These are phyloP conservation scores for Penicillium brevicompactum DNA, from an alignment of 2,329 filamentous ascomycete species.

Conservation along the genomic window DNA sequence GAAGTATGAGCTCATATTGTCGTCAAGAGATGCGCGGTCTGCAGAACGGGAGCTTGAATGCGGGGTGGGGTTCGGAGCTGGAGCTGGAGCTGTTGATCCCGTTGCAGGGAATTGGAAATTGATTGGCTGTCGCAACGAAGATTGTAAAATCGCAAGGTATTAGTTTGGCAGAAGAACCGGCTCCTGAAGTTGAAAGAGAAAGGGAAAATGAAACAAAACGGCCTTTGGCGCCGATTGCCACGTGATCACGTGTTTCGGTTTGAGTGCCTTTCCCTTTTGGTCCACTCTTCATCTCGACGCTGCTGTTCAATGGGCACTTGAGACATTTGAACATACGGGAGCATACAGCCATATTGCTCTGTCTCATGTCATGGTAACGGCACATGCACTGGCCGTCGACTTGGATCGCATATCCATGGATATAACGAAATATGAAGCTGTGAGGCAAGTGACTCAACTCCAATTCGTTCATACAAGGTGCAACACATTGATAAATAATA, in stretches of 20 bases:
- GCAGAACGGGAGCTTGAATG: conserved; percentile 18
- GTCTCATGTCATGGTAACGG: too few relatives aligned
- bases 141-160: not conserved
- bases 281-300: too few relatives aligned
- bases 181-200: conserved; percentile 11
- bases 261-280: not conserved
- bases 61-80: conserved; percentile 26
- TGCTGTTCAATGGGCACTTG: too few relatives aligned
- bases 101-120: not conserved
- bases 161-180: conserved; percentile 22
- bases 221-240: conserved; percentile 5
- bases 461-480: too few relatives aligned
- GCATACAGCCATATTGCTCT: too few relatives aligned
- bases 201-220: conserved; percentile 10
- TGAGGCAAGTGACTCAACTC: too few relatives aligned
- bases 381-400: too few relatives aligned
- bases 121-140: not conserved
- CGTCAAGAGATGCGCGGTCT: conserved; percentile 3
- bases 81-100: conserved; percentile 1
- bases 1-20: conserved; percentile 76
- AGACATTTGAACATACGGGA: too few relatives aligned
- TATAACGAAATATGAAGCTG: not conserved
- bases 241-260: conserved; percentile 17
- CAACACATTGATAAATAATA: not conserved
- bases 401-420: not conserved